Base-by-base conservation (phyloP, 2,329 filamentous ascomycete species). In the Cladosporium sp. region DNA sequence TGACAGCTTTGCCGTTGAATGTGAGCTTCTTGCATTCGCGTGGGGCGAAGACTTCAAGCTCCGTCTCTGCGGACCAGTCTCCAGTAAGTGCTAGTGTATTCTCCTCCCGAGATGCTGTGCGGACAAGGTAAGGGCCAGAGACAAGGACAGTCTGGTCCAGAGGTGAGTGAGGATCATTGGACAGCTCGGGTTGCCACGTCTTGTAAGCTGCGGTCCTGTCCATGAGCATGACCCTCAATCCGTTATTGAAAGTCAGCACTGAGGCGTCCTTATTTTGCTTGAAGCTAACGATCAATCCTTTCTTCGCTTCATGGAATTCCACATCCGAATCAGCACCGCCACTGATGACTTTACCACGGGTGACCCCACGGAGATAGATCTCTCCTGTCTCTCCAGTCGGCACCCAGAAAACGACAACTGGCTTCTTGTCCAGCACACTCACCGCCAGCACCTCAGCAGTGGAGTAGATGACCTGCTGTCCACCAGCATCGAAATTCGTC, bases 401-500 rank as follows among this genome's bases (percentile, higher is more conserved):
- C 16, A 69, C 62, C 55, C 67, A 72, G 19, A 72, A 61, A 3
- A 70, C 65, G 3, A 72, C 55, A n/a, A 68, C 57, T 6, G 69
- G 68, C 19, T 61, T 59, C 2, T 55, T 58, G 39, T 70, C 65
- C 16, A 69, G 57, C 4, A 70, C 32, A 9, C 66, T 64, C 53
- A 70, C 70, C 1, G 73, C 80, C 9, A 80, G 59, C 0, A 81
- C 69, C 53, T 81, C 78, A 0, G 76, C 75, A 1, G 78, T 80
- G 0, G 77, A 78, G 59, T 81, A 81, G 0, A 81, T 59, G 0
- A 81, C 60, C 0, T 64, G 74, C 53, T 78, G 68, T 7, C 66
- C 61, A 1, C 79, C 80, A 33, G 82, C 74, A 1, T 55, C 62
- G 50, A 82, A 84, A 55, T 84, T 80, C 0, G 79, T 80, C 0